Evolutionary conservation across 164 flowering plant genomes (phyloP).

Genomic region (Pachysandra terminalis): DNA sequence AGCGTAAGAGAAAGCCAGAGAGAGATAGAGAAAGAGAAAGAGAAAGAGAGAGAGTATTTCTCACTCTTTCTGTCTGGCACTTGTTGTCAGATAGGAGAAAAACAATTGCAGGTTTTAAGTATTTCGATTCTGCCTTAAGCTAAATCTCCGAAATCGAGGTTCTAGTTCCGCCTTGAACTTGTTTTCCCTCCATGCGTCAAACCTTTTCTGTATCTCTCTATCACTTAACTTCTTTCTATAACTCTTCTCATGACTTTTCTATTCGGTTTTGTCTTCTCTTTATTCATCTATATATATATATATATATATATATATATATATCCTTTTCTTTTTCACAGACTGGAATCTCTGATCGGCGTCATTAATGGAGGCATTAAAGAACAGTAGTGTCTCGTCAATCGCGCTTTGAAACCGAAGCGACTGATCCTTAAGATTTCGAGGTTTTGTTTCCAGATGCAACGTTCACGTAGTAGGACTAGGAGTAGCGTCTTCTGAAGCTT

Average conservation of each 20-base stretch:
- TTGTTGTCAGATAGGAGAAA: slow-evolving; percentile 9
- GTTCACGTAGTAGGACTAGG: no score
- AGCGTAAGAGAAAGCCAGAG: no score
- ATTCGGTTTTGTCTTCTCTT: no score
- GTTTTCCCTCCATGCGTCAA: no score
- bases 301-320: neutral
- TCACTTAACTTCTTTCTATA: no score
- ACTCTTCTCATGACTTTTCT: no score
- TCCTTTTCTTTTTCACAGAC: neutral
- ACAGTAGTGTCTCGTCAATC: neutral
- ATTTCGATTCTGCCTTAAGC: no score
- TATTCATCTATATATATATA: no score
- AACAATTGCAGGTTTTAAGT: neutral
- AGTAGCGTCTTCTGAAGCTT: neutral
- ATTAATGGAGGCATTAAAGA: slow-evolving; percentile 20
- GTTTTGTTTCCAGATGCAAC: slow-evolving; percentile 8
- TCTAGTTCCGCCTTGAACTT: slow-evolving; percentile 9
- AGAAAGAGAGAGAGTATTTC: slow-evolving; percentile 5
- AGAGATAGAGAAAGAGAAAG: neutral
- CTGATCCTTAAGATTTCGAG: slow-evolving; percentile 10
- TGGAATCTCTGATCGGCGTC: slow-evolving; percentile 10
- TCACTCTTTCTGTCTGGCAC: slow-evolving; percentile 9
- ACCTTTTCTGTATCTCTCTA: no score
- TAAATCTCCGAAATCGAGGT: no score
- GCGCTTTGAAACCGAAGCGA: slow-evolving; percentile 2